Conservation (phyloP, 1,284 basidiomycete species). For the Irpex lacteus region DNA sequence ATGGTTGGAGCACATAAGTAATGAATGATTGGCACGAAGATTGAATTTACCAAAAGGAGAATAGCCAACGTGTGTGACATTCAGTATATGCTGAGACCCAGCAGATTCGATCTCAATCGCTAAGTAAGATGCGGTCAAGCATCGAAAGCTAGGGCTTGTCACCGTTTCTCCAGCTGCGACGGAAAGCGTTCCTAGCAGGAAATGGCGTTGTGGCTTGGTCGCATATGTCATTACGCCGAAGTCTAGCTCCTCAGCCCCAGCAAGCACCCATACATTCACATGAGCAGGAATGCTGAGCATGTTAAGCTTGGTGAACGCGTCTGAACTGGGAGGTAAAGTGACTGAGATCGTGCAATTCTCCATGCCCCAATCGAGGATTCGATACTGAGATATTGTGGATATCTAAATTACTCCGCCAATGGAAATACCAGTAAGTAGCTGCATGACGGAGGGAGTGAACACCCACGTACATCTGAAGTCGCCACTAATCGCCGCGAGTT, state of each 20-base stretch:
- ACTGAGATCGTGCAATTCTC: neutral
- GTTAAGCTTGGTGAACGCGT: neutral
- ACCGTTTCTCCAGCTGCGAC: neutral
- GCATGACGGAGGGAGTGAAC: neutral
- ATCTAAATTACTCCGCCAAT: neutral
- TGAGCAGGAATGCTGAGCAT: neutral
- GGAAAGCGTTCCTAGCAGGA: neutral
- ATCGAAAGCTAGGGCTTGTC: neutral
- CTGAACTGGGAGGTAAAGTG: neutral
- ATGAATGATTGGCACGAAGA: neutral
- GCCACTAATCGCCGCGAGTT: neutral
- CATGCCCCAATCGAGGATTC: slow-evolving; percentile 1
- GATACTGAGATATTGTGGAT: neutral
- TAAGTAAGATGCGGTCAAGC: neutral
- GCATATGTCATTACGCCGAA: neutral
- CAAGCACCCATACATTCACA: neutral
- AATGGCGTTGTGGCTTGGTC: neutral
- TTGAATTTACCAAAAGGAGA: neutral
- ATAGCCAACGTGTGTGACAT: neutral
- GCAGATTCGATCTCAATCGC: neutral
- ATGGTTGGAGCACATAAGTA: neutral
- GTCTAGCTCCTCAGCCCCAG: neutral
- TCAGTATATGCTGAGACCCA: neutral
- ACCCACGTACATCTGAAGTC: neutral
- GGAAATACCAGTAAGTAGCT: neutral